phyloP scores from a whole-genome alignment of 2,329 filamentous ascomycete genomes.

The Epichloe brachyelytri region DNA sequence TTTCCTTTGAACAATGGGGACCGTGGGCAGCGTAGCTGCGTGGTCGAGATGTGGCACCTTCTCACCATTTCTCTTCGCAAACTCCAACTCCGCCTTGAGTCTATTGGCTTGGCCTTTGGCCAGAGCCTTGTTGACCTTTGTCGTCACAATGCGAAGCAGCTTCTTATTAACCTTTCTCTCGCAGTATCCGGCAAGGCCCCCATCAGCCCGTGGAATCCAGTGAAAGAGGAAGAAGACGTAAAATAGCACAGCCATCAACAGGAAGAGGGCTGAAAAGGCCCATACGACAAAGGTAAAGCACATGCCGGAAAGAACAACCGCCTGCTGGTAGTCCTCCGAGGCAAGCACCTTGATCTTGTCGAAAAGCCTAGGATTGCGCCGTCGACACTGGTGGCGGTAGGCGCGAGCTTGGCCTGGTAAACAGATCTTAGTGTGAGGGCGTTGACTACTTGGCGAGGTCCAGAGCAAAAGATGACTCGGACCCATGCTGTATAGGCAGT shows the following conservation, averaged over 20 bases:
- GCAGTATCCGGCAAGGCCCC: constrained; percentile 73
- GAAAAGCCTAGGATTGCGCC: constrained; percentile 65
- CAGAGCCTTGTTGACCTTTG: constrained; percentile 79
- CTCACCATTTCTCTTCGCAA: constrained; percentile 40
- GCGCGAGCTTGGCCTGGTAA: constrained; percentile 60
- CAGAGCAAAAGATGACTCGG: constrained; percentile 79
- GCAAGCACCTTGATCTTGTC: constrained; percentile 65
- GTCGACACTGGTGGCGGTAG: constrained; percentile 37
- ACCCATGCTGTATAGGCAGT: constrained; percentile 52
- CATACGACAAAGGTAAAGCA: constrained; percentile 82
- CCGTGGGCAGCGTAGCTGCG: constrained; percentile 54
- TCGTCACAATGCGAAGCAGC: constrained; percentile 70
- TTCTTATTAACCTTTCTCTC: constrained; percentile 81
- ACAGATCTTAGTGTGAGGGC: constrained; percentile 79
- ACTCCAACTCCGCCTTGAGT: constrained; percentile 35
- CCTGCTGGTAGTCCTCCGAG: constrained; percentile 61
- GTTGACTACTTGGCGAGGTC: constrained; percentile 84
- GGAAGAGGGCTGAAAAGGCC: constrained; percentile 64
- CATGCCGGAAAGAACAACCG: constrained; percentile 79
- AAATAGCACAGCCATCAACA: constrained; percentile 63
- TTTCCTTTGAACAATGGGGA: constrained; percentile 27
- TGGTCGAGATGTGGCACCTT: constrained; percentile 32
- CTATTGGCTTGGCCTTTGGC: constrained; percentile 59
- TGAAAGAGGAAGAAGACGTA: constrained; percentile 87
- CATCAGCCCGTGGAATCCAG: constrained; percentile 74